Conservation (phyloP, 768 basidiomycete species). For the Cystobasidium ongulense region DNA sequence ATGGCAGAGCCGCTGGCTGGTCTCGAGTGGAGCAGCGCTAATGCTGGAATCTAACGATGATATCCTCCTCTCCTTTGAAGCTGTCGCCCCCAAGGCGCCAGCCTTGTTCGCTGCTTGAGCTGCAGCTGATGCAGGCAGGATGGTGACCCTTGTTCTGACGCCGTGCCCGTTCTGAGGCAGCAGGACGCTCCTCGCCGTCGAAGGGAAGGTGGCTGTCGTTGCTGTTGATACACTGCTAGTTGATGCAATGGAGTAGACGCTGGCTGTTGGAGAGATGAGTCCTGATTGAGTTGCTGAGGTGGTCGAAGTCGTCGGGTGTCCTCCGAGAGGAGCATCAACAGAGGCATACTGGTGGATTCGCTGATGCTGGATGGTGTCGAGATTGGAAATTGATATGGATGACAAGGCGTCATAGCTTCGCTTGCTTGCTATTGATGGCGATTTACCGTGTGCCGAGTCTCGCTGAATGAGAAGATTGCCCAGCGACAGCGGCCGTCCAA, state of each 20-base stretch:
- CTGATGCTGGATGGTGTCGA: background rate
- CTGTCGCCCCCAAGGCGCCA: background rate
- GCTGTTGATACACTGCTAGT: background rate
- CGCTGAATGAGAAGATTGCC: conserved; percentile 1
- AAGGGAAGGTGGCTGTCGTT: background rate
- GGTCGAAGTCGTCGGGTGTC: background rate
- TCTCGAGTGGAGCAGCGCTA: background rate
- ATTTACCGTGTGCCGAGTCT: background rate
- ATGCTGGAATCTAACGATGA: background rate
- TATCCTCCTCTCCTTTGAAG: background rate
- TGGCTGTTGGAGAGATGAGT: background rate
- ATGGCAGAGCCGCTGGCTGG: background rate
- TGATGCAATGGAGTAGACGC: background rate
- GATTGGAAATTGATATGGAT: background rate
- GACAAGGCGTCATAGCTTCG: background rate
- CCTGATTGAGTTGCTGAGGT: background rate
- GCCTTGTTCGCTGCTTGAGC: background rate
- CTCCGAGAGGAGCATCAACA: conserved; percentile 2
- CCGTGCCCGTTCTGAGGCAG: conserved; percentile 23
- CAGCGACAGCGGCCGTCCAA: background rate
- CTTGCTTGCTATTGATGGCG: background rate
- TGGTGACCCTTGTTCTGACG: conserved; percentile 19
- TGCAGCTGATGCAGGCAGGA: background rate
- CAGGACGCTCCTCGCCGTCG: background rate
- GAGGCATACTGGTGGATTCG: background rate